These are phyloP conservation scores for Stachybotrys chlorohalonatus DNA, from an alignment of 2,329 filamentous ascomycete species.

Conservation along the genomic window DNA sequence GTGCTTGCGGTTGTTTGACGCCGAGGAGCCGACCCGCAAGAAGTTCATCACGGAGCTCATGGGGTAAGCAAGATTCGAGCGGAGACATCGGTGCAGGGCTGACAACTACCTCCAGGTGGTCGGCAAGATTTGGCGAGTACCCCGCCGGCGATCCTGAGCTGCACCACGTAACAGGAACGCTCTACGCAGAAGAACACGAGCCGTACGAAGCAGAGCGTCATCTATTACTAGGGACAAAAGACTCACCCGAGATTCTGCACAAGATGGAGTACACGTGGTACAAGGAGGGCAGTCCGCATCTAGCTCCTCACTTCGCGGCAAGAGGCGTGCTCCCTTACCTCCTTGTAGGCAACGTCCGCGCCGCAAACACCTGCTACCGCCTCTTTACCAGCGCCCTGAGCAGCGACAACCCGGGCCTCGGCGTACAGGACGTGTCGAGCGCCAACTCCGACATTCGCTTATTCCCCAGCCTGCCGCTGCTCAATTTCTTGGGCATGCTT, in stretches of 20 bases:
- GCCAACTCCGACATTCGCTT: constrained; percentile 65
- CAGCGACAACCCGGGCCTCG: constrained; percentile 42
- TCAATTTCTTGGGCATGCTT: constrained; percentile 87
- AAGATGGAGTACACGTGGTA: constrained; percentile 93
- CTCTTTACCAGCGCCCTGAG: constrained; percentile 39
- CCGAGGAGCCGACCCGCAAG: constrained; percentile 83
- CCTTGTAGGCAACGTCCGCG: constrained; percentile 79
- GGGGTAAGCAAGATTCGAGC: constrained; percentile 40
- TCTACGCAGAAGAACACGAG: constrained; percentile 91
- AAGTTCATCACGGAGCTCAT: constrained; percentile 84
- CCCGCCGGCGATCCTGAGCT: constrained; percentile 90
- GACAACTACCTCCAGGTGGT: constrained; percentile 49
- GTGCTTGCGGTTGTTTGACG: constrained; percentile 70
- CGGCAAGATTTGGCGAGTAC: constrained; percentile 72
- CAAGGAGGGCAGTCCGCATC: constrained; percentile 76
- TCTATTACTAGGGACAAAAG: constrained; percentile 77
- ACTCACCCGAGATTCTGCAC: constrained; percentile 72
- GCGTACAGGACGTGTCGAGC: constrained; percentile 72
- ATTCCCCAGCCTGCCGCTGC: constrained; percentile 83
- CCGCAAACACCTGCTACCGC: constrained; percentile 73
- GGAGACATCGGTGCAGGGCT: not conserved
- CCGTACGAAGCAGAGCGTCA: constrained; percentile 90
- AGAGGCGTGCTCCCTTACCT: constrained; percentile 88
- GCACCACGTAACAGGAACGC: constrained; percentile 79
- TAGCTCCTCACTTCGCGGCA: constrained; percentile 75